Evolutionary conservation across 805 yeast species (phyloP).

Genomic region (Zygotorulaspora chibaensis): DNA sequence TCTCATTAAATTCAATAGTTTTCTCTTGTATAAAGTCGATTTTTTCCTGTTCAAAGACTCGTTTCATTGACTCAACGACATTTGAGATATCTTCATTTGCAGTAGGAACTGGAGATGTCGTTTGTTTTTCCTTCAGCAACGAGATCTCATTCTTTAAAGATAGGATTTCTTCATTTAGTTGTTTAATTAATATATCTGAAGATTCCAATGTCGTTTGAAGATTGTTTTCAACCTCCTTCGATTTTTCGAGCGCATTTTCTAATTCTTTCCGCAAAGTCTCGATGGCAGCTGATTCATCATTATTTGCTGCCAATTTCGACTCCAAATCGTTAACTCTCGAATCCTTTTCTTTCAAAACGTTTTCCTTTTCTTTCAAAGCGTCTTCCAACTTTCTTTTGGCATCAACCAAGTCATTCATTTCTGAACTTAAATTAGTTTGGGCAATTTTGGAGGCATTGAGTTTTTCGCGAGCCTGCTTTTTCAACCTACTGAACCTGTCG

Average conservation of each 20-base stretch:
- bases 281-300: slow-evolving; percentile 1
- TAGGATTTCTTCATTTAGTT: slow-evolving; percentile 15
- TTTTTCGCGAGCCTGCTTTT: slow-evolving; percentile 36
- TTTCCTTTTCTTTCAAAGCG: slow-evolving; percentile 14
- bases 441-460: slow-evolving; percentile 30
- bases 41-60: slow-evolving; percentile 27
- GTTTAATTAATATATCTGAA: slow-evolving; percentile 7
- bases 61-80: slow-evolving; percentile 31
- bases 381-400: slow-evolving; percentile 37
- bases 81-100: slow-evolving; percentile 25
- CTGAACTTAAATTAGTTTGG: slow-evolving; percentile 38
- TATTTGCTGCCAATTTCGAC: slow-evolving; percentile 2
- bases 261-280: slow-evolving; percentile 17
- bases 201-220: slow-evolving; percentile 9
- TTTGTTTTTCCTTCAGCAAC: slow-evolving; percentile 23
- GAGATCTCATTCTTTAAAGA: slow-evolving; percentile 25
- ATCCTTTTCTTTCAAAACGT: slow-evolving; percentile 14
- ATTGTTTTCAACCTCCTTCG: slow-evolving; percentile 20
- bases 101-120: slow-evolving; percentile 25
- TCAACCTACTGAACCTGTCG: slow-evolving; percentile 32
- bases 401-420: slow-evolving; percentile 32
- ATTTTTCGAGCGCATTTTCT: slow-evolving; percentile 19
- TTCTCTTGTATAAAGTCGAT: slow-evolving; percentile 17
- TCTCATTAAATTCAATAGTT: slow-evolving; percentile 21
- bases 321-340: slow-evolving; percentile 12